Evolutionary conservation across 1,284 basidiomycete genomes (phyloP).

Genomic region (Porphyrellus sp.): DNA sequence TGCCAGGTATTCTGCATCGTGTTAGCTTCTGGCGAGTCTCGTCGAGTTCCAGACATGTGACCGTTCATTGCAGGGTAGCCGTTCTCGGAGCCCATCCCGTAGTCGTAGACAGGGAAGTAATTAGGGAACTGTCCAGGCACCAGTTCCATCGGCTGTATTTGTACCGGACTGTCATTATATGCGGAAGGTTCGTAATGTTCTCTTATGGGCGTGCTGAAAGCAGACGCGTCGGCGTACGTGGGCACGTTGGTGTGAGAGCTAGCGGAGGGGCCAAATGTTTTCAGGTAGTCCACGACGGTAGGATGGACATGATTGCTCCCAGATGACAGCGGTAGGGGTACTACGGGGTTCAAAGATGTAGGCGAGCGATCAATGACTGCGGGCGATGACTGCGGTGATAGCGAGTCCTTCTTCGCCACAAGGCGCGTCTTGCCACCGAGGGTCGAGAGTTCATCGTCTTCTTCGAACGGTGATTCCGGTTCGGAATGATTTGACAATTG

Average conservation of each 20-base stretch:
- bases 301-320: constrained; percentile 49
- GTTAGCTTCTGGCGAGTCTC: constrained; percentile 54
- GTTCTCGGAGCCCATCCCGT: constrained; percentile 43
- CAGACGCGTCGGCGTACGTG: constrained; percentile 25
- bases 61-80: constrained; percentile 37
- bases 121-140: constrained; percentile 49
- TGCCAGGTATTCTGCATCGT: constrained; percentile 56
- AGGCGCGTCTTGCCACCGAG: constrained; percentile 70
- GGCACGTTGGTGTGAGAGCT: constrained; percentile 26
- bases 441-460: constrained; percentile 67
- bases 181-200: constrained; percentile 30
- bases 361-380: constrained; percentile 62
- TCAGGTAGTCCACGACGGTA: constrained; percentile 62
- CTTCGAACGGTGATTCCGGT: constrained; percentile 49
- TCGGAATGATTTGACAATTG: constrained; percentile 43
- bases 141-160: constrained; percentile 33
- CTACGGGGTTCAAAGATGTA: constrained; percentile 60
- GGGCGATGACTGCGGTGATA: constrained; percentile 49
- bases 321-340: constrained; percentile 51
- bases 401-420: constrained; percentile 58
- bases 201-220: constrained; percentile 29
- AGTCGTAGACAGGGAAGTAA: constrained; percentile 77
- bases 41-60: constrained; percentile 35
- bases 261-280: constrained; percentile 51
- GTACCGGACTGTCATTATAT: constrained; percentile 26